A percentile compares a stretch with the other conserved stretches of the same genome.
These are phyloP conservation scores for Stylosanthes scabra DNA, from an alignment of 331 rosid species.

Conservation along the genomic window DNA sequence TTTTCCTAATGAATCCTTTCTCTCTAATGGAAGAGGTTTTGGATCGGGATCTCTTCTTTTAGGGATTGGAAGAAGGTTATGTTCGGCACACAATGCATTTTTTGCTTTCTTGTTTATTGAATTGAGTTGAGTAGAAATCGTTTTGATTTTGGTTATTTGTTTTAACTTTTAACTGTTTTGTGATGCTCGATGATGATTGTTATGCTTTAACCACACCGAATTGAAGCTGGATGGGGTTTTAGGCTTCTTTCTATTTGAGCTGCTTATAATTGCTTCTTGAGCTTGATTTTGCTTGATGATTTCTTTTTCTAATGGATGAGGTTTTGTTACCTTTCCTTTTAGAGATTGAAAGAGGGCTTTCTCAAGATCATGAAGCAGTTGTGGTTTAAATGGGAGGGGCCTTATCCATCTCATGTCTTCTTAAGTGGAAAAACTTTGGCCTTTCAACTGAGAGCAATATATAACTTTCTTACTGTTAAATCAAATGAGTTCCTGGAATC, in stretches of 20 bases:
- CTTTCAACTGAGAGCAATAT: conserved; percentile 59
- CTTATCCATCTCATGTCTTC: conserved; percentile 41
- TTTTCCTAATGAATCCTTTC: too few species aligned
- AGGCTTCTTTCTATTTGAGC: conserved; percentile 7
- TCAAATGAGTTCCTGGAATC: not conserved
- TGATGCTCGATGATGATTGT: conserved; percentile 73
- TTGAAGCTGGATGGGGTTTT: conserved; percentile 31
- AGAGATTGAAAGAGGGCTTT: conserved; percentile 51
- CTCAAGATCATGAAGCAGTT: conserved; percentile 43
- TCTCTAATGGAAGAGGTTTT: too few species aligned
- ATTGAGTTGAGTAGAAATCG: not conserved
- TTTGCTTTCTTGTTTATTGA: too few species aligned
- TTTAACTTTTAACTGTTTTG: not conserved
- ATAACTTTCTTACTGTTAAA: not conserved
- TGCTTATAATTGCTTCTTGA: conserved; percentile 28
- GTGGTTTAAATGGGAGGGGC: conserved; percentile 27
- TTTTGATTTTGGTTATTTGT: not conserved
- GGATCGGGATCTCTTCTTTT: too few species aligned
- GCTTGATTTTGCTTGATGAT: conserved; percentile 47
- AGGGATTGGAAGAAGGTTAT: too few species aligned
- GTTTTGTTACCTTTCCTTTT: conserved; percentile 31
- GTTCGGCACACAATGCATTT: too few species aligned
- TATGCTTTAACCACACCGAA: conserved; percentile 88
- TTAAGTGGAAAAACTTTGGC: conserved; percentile 66
- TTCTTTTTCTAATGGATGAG: conserved; percentile 43